Evolutionary conservation across 352 stramenopile species (phyloP), one percentile per base, ranked within the genome.

Genomic region (Thalassiosira exigua): DNA sequence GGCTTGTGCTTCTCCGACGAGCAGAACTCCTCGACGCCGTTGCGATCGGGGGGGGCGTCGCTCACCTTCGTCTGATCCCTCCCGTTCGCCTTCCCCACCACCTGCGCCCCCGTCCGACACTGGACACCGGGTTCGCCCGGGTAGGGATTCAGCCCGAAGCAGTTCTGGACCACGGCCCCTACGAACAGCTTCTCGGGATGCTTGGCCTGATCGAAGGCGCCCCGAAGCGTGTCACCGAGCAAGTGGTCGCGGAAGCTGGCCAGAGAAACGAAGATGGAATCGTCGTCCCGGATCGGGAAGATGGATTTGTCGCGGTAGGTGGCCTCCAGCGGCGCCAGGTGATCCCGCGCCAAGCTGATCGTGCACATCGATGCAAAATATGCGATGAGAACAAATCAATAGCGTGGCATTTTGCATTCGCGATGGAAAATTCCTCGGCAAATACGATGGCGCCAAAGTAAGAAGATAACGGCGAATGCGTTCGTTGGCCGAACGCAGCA

Each of bases 21-120:
- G 75, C 91, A 95, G 74, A 95, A 95, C n/a, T 84, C 77, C 59
- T 92, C 79, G 59, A 94, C 86, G 30, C 93, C 94, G 82, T 96
- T 93, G 11, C 82, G 69, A 74, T 96, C 93, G 0, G 90, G 82
- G 7, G 78, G 79, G 4, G 81, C 78, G 67, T 93, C 84, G 42
- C 65, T 80, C 14, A 90, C 79, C 75, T 89, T 75, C 1, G 79
- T 85, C 0, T 54, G 60, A 58, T 84, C 66, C 12, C 70, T 48
- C 21, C 84, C 84, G 2, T 85, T 14, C 4, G 76, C 54, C 22
- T 89, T 91, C 0, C 86, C 88, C 11, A 90, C 73, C 2, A 92
- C 86, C 66, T 93, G 81, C 7, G 86, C 71, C 26, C 91, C 89
- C 12, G 85, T 92, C 3, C 62, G 58, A 58, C 91, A 91, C 41